Percentiles rank a stretch among this genome's conserved stretches.
phyloP scores from a whole-genome alignment of 2,329 filamentous ascomycete species.

The Neofusicoccum umdonicola region DNA sequence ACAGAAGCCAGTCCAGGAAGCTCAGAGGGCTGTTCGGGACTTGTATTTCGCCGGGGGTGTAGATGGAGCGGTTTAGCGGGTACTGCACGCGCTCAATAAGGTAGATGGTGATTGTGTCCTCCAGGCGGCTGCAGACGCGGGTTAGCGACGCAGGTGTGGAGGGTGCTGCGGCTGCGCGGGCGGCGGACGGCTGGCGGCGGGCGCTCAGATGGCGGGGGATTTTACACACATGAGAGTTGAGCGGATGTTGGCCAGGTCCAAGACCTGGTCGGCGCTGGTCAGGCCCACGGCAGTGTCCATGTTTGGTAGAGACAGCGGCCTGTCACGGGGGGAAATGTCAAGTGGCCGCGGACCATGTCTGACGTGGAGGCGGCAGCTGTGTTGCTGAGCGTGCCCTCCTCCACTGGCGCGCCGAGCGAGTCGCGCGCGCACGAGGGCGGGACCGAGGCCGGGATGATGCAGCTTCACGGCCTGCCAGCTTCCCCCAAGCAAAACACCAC shows the following conservation, averaged over 20 bases:
- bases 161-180: conserved; percentile 8
- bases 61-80: conserved; percentile 85
- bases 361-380: background rate
- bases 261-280: conserved; percentile 75
- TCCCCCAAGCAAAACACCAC: background rate
- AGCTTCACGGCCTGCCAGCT: conserved; percentile 4
- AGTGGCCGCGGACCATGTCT: conserved; percentile 3
- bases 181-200: background rate
- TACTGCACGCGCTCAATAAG: conserved; percentile 98
- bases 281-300: conserved; percentile 95
- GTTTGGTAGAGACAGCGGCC: conserved; percentile 20
- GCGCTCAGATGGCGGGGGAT: conserved; percentile 17
- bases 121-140: conserved; percentile 67
- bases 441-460: conserved; percentile 16
- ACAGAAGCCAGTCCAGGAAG: conserved; percentile 92
- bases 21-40: conserved; percentile 70
- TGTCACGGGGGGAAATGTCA: background rate
- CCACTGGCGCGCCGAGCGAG: conserved; percentile 4
- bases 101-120: conserved; percentile 97
- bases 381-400: conserved; percentile 7
- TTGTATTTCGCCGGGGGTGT: conserved; percentile 72
- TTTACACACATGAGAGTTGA: conserved; percentile 80
- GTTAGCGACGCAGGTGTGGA: conserved; percentile 6
- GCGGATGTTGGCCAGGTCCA: conserved; percentile 88
- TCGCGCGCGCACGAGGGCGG: conserved; percentile 12